Evolutionary conservation across 2,329 filamentous ascomycete genomes (phyloP), one percentile per base, ranked within the genome.

Genomic region (Phaeoacremonium minimum): DNA sequence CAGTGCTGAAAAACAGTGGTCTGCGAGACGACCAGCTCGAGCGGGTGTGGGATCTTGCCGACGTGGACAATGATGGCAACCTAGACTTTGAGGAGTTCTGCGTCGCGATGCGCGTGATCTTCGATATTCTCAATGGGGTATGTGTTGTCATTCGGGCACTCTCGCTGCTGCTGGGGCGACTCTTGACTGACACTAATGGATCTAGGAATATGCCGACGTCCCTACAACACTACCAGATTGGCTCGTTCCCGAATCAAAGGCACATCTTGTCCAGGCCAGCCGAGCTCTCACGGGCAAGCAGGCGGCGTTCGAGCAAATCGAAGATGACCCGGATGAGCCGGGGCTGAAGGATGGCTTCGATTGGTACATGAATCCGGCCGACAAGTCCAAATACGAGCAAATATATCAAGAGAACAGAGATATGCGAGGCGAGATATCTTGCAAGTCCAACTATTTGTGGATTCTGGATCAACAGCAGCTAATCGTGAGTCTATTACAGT

Each of bases 81-180:
- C 73, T 98, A 37, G 93, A 98, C 66, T 98, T 98, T 69, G 93
- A 98, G 67, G 93, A 98, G 72, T 98, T 98, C 62, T 98, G 93
- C 63, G 93, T 98, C 40, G 93, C 90, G 28, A 98, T 98, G 93
- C 80, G 93, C 55, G 71, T 98, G 55, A 96, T 97, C 53, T 98
- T 97, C 62, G 93, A 98, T 60, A 70, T 97, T 47, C 82, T 98
- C 51, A 98, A 98, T 56, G 93, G 93, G 52, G 87, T 94, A 73
- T 44, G 76, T 66, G n/a, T 17, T 11, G n/a, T n/a, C n/a, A n/a
- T n/a, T n/a, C n/a, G 13, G 14, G 11, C 11, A n/a, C 16, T 15
- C 6, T 14, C 11, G 20, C n/a, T 35, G 26, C 13, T 19, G 20
- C 12, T 41, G 22, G 31, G 18, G 33, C 28, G 30, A 19, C 17